Conservation (phyloP, 2,329 filamentous ascomycete genomes). For the Fusarium poae region DNA sequence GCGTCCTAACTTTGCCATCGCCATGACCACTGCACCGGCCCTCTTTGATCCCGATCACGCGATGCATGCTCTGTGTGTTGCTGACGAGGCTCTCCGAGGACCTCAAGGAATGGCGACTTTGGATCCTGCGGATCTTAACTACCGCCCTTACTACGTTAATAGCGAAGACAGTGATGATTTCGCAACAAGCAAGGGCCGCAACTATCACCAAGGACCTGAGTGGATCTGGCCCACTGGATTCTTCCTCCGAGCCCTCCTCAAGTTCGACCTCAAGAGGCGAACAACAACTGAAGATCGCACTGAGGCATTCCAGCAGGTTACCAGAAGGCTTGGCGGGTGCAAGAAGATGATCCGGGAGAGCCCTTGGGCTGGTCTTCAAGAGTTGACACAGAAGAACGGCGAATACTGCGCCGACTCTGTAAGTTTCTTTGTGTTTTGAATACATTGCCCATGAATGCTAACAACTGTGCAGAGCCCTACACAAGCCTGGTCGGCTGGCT, state of each 20-base stretch:
- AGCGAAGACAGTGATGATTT: constrained; percentile 93
- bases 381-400: constrained; percentile 92
- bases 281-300: constrained; percentile 71
- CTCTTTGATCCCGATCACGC: constrained; percentile 86
- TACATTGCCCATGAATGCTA: constrained; percentile 22
- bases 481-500: constrained; percentile 95
- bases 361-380: constrained; percentile 90
- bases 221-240: constrained; percentile 99
- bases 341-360: constrained; percentile 85
- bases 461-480: constrained; percentile 77
- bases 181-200: constrained; percentile 90
- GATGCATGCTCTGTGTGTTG: constrained; percentile 81
- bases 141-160: constrained; percentile 94
- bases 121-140: constrained; percentile 92
- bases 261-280: constrained; percentile 85
- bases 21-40: constrained; percentile 92
- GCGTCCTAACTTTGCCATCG: constrained; percentile 92
- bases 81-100: constrained; percentile 83
- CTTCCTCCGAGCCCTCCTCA: constrained; percentile 90
- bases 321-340: constrained; percentile 82
- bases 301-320: constrained; percentile 96
- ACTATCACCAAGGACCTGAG: constrained; percentile 98
- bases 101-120: constrained; percentile 96
- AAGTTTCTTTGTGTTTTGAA: constrained; percentile 53
- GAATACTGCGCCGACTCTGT: constrained; percentile 89